Conservation (phyloP, 108 stramenopile genomes). For the Cyclotella baltica region DNA sequence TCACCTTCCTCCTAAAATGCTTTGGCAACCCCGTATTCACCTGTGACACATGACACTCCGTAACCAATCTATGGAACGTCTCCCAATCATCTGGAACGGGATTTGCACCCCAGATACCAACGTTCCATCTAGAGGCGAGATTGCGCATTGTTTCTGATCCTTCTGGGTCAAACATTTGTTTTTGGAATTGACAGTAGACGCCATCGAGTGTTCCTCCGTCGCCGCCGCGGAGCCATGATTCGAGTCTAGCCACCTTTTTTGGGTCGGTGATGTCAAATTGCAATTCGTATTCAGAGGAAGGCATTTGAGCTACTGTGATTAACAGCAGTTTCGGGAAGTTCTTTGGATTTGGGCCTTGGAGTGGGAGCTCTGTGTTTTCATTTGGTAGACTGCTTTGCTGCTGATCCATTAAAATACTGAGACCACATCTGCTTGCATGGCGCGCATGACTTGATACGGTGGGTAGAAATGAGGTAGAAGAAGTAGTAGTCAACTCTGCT, state of each 20-base stretch:
- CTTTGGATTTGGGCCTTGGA: background rate
- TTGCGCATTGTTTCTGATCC: constrained; percentile 41
- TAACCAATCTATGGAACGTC: constrained; percentile 50
- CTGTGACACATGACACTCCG: constrained; percentile 53
- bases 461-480: constrained; percentile 38
- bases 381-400: background rate
- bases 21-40: constrained; percentile 51
- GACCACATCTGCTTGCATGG: background rate
- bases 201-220: constrained; percentile 52
- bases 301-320: constrained; percentile 36
- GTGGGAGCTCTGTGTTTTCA: constrained; percentile 11
- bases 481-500: constrained; percentile 12
- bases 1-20: constrained; percentile 44
- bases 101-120: constrained; percentile 56
- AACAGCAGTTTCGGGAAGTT: constrained; percentile 48
- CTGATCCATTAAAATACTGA: constrained; percentile 21
- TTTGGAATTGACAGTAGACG: constrained; percentile 58
- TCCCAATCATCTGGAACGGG: constrained; percentile 53
- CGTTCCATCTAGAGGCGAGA: constrained; percentile 34
- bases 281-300: constrained; percentile 36
- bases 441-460: constrained; percentile 5
- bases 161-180: constrained; percentile 42
- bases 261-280: constrained; percentile 51
- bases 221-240: constrained; percentile 45
- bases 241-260: constrained; percentile 26